Percentiles rank a stretch among this genome's conserved stretches.
Evolutionary conservation across 176 grass and related monocot species (phyloP).

Genomic region (Lolium rigidum): DNA sequence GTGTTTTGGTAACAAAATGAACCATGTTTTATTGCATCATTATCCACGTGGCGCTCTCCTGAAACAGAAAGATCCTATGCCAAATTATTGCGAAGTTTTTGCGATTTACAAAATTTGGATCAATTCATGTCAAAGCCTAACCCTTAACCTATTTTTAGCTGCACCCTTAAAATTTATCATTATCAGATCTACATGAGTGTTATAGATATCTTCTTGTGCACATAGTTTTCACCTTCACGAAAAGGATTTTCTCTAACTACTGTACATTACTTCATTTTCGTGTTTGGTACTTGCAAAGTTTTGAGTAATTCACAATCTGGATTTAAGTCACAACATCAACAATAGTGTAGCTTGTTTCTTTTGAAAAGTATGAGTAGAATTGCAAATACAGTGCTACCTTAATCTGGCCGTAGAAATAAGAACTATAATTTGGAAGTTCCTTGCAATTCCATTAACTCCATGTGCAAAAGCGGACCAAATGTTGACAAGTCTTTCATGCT

Average conservation of each 20-base stretch:
- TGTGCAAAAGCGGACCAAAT: too few relatives aligned
- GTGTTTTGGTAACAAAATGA: conserved; percentile 11
- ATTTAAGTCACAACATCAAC: neutral
- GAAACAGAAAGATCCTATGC: neutral
- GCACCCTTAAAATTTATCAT: neutral
- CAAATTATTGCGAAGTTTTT: neutral
- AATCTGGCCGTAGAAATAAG: neutral
- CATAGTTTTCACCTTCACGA: neutral
- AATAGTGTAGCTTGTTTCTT: neutral
- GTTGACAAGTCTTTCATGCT: too few relatives aligned
- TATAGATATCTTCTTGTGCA: neutral
- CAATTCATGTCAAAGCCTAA: neutral
- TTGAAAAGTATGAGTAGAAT: conserved; percentile 20
- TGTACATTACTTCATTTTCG: too few relatives aligned
- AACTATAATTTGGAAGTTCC: neutral
- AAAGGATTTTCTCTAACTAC: neutral
- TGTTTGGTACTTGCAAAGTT: neutral
- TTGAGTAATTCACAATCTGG: neutral
- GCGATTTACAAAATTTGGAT: neutral
- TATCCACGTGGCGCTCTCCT: conserved; percentile 15
- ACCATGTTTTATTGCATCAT: neutral
- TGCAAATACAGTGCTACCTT: conserved; percentile 20
- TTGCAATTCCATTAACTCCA: neutral
- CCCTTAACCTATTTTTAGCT: neutral
- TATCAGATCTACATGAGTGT: neutral